Conservation (phyloP, 139 green algal genomes). For the Chlorella vulgaris region DNA sequence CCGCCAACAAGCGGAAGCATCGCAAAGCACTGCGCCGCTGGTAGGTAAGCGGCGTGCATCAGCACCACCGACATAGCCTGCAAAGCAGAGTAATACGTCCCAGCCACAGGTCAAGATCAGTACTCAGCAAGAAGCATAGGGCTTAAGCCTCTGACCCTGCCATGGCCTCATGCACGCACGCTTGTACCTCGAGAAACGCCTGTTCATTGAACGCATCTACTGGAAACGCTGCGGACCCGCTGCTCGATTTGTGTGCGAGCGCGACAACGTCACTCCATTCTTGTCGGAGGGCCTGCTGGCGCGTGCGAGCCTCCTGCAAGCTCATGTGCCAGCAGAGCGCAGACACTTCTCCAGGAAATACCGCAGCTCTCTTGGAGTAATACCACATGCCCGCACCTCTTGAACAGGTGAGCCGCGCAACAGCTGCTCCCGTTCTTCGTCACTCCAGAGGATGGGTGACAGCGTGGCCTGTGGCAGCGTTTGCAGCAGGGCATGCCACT, state of each 20-base stretch:
- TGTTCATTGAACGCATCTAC: conserved; percentile 57
- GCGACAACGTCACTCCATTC: conserved; percentile 60
- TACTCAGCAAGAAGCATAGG: neutral
- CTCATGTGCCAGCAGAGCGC: neutral
- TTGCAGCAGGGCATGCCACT: conserved; percentile 40
- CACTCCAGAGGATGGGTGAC: conserved; percentile 67
- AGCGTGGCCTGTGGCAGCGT: conserved; percentile 45
- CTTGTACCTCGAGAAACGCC: conserved; percentile 65
- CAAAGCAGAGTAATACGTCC: conserved; percentile 48
- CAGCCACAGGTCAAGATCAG: neutral
- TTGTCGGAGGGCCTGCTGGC: conserved; percentile 52
- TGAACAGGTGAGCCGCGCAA: conserved; percentile 64
- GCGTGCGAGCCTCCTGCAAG: conserved; percentile 47
- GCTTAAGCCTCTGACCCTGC: neutral
- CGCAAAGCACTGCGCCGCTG: conserved; percentile 87
- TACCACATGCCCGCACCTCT: conserved; percentile 1
- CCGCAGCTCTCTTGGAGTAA: neutral
- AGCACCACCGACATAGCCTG: conserved; percentile 85
- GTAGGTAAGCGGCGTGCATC: conserved; percentile 79
- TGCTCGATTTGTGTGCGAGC: neutral
- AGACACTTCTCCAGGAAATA: neutral
- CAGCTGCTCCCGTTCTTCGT: conserved; percentile 52
- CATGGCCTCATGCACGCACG: neutral
- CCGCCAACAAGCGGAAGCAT: conserved; percentile 75
- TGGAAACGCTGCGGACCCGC: neutral